phyloP scores from a whole-genome alignment of 2,329 filamentous ascomycete species.

The Phyllosticta citriasiana region DNA sequence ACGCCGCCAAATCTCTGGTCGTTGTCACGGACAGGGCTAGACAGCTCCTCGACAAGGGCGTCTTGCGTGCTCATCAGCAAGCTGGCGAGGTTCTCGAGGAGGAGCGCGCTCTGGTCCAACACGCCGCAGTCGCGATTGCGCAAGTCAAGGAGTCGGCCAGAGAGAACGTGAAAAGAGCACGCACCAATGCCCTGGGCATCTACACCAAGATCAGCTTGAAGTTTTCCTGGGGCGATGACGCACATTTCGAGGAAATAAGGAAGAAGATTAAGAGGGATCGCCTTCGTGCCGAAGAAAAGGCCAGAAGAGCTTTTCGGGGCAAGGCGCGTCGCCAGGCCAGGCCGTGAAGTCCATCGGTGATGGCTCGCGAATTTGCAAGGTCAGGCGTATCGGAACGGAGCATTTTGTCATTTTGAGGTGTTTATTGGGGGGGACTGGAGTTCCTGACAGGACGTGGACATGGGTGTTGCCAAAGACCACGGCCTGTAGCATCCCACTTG shows the following conservation, averaged over 20 bases:
- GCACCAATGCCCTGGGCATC: not conserved
- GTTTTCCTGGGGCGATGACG: not conserved
- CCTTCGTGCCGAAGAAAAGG: not conserved
- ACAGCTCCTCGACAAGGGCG: slow-evolving; percentile 3
- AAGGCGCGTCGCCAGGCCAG: not conserved
- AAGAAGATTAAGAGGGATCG: not conserved
- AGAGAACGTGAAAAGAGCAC: not conserved
- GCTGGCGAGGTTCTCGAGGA: not conserved
- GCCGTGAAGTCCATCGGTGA: not conserved
- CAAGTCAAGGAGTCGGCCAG: not conserved
- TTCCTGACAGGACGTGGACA: not conserved
- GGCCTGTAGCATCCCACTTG: not conserved
- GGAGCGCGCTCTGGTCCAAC: not conserved
- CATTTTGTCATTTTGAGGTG: not conserved
- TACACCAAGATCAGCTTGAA: not conserved
- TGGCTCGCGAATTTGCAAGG: not conserved
- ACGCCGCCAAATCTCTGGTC: not conserved
- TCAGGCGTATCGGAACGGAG: not conserved
- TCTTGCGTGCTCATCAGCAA: not conserved
- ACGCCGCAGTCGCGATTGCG: not conserved
- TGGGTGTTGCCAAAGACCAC: not conserved
- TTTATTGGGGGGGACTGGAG: not conserved
- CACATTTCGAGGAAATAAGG: not conserved
- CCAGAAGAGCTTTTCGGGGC: not conserved
- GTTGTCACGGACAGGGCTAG: not conserved